Percentiles rank a stretch among this genome's conserved stretches.
phyloP scores from a whole-genome alignment of 2,329 filamentous ascomycete genomes.

The Lecanicillium sp. region DNA sequence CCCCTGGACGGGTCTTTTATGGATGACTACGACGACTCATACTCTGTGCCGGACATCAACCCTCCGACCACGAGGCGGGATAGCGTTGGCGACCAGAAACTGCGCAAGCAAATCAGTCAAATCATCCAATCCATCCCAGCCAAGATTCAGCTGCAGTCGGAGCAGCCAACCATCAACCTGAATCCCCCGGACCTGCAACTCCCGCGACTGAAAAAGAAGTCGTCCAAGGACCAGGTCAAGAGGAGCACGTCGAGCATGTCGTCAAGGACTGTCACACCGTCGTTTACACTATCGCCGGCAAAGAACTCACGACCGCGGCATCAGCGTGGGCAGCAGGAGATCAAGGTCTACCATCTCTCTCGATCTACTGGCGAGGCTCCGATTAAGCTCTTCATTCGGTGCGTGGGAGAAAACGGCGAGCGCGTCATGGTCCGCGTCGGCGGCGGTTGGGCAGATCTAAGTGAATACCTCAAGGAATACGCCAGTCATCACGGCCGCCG shows the following conservation, averaged over 20 bases:
- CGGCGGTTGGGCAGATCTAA: slow-evolving; percentile 95
- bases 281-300: slow-evolving; percentile 62
- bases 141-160: slow-evolving; percentile 64
- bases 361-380: slow-evolving; percentile 76
- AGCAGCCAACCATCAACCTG: slow-evolving; percentile 41
- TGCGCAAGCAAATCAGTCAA: slow-evolving; percentile 73
- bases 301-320: slow-evolving; percentile 41
- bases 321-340: slow-evolving; percentile 56
- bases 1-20: slow-evolving; percentile 35
- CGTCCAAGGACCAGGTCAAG: slow-evolving; percentile 34
- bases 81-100: slow-evolving; percentile 52
- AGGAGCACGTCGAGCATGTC: slow-evolving; percentile 41
- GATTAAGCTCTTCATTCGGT: slow-evolving; percentile 89
- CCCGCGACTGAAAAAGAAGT: slow-evolving; percentile 36
- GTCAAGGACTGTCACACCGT: slow-evolving; percentile 52
- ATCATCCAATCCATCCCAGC: slow-evolving; percentile 72
- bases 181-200: slow-evolving; percentile 52
- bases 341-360: slow-evolving; percentile 87
- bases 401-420: slow-evolving; percentile 83
- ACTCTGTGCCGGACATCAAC: slow-evolving; percentile 22
- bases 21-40: slow-evolving; percentile 38
- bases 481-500: slow-evolving; percentile 84
- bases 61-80: slow-evolving; percentile 18
- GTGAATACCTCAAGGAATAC: slow-evolving; percentile 90
- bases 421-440: slow-evolving; percentile 97